A percentile compares a stretch with the other conserved stretches of the same genome.
Conservation (phyloP, 768 basidiomycete genomes). For the Leccinellum albellum region DNA sequence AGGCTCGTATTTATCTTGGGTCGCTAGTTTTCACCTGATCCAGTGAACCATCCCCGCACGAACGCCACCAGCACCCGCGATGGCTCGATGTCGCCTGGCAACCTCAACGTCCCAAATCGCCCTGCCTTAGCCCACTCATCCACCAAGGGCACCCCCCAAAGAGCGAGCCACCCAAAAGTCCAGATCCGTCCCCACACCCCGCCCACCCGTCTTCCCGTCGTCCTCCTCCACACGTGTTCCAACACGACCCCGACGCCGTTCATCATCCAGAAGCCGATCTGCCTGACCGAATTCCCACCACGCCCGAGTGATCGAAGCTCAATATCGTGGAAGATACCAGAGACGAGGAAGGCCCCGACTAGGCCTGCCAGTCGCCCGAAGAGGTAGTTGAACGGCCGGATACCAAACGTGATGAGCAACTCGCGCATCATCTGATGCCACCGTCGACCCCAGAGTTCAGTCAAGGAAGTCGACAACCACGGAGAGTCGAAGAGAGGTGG, state of each 20-base stretch:
- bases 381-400: constrained; percentile 38
- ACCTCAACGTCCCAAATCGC: constrained; percentile 4
- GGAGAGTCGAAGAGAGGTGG: constrained; percentile 60
- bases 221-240: constrained; percentile 43
- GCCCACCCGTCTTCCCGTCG: constrained; percentile 40
- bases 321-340: constrained; percentile 54
- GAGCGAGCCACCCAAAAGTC: constrained; percentile 45
- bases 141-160: constrained; percentile 46
- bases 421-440: constrained; percentile 71
- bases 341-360: constrained; percentile 55
- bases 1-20: too few species aligned
- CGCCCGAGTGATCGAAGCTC: constrained; percentile 53
- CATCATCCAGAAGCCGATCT: constrained; percentile 52
- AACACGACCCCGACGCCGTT: constrained; percentile 50
- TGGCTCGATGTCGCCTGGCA: constrained; percentile 16
- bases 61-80: constrained; percentile 28
- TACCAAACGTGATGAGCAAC: constrained; percentile 48
- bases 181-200: constrained; percentile 51
- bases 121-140: constrained; percentile 32
- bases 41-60: neutral
- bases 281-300: constrained; percentile 39
- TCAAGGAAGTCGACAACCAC: constrained; percentile 53
- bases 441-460: constrained; percentile 56
- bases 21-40: too few species aligned
- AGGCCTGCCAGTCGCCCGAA: constrained; percentile 49